Conservation (phyloP, 176 grass and related monocot species). For the Hordeum marinum region DNA sequence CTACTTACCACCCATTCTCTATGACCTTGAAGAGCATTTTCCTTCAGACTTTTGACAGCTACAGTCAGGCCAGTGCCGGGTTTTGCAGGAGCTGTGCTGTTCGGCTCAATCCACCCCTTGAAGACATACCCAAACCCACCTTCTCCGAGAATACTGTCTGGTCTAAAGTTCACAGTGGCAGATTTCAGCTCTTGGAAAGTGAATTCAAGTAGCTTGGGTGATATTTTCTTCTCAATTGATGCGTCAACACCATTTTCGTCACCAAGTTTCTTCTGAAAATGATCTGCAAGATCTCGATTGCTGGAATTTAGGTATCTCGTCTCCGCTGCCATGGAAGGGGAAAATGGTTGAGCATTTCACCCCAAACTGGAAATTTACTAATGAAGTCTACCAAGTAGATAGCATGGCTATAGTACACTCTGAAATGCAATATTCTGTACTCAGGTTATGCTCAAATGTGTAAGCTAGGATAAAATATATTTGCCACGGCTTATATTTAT, state of each 20-base stretch:
- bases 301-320: slow-evolving; percentile 79
- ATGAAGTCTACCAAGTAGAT: neutral
- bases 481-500: neutral
- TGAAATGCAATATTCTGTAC: neutral
- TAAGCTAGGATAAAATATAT: neutral
- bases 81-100: slow-evolving; percentile 87
- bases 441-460: neutral
- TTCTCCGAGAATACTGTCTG: slow-evolving; percentile 98
- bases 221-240: slow-evolving; percentile 49
- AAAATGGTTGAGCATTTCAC: slow-evolving; percentile 19
- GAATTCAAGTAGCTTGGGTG: slow-evolving; percentile 73
- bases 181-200: slow-evolving; percentile 96
- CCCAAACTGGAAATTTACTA: neutral
- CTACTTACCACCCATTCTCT: slow-evolving; percentile 96
- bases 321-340: slow-evolving; percentile 48
- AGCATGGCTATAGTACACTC: neutral
- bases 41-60: slow-evolving; percentile 98
- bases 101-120: slow-evolving; percentile 93
- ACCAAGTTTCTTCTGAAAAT: slow-evolving; percentile 47
- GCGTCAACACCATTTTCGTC: slow-evolving; percentile 46
- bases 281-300: slow-evolving; percentile 52
- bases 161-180: slow-evolving; percentile 92
- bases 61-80: slow-evolving; percentile 89
- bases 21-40: slow-evolving; percentile 94
- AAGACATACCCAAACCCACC: slow-evolving; percentile 98